Evolutionary conservation across 441 rosid genomes (phyloP).

Genomic region (Adansonia gregorii): DNA sequence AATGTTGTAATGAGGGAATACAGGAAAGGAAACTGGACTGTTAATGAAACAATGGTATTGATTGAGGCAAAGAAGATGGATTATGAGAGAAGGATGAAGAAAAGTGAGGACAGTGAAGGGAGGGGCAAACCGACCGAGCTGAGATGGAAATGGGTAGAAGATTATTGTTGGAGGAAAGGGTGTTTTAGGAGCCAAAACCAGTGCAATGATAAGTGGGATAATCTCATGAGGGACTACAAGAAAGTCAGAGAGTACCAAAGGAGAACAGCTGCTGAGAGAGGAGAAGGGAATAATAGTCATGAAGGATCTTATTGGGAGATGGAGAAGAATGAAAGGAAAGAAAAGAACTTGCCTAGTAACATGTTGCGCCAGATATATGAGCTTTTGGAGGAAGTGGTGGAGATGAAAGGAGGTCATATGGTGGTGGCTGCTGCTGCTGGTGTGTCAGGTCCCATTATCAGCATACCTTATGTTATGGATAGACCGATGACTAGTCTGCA

Average conservation of each 20-base stretch:
- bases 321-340: conserved; percentile 82
- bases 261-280: conserved; percentile 40
- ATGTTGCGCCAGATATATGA: conserved; percentile 73
- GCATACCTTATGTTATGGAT: conserved; percentile 32
- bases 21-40: conserved; percentile 87
- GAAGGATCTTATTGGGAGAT: conserved; percentile 72
- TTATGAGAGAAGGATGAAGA: conserved; percentile 77
- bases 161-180: conserved; percentile 74
- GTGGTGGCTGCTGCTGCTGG: conserved; percentile 21
- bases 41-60: conserved; percentile 75
- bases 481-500: conserved; percentile 31
- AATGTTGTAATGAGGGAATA: conserved; percentile 62
- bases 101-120: conserved; percentile 44
- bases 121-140: conserved; percentile 69
- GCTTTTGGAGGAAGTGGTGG: conserved; percentile 70
- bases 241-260: conserved; percentile 76
- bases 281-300: conserved; percentile 29
- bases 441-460: conserved; percentile 25
- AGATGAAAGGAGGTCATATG: conserved; percentile 48
- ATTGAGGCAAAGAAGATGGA: conserved; percentile 92
- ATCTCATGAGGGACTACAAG: conserved; percentile 96
- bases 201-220: conserved; percentile 98
- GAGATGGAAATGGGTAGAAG: conserved; percentile 97
- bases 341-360: conserved; percentile 74
- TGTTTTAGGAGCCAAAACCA: conserved; percentile 91